Evolutionary conservation across 805 yeast species (phyloP).

Genomic region (Myxozyma neglecta): DNA sequence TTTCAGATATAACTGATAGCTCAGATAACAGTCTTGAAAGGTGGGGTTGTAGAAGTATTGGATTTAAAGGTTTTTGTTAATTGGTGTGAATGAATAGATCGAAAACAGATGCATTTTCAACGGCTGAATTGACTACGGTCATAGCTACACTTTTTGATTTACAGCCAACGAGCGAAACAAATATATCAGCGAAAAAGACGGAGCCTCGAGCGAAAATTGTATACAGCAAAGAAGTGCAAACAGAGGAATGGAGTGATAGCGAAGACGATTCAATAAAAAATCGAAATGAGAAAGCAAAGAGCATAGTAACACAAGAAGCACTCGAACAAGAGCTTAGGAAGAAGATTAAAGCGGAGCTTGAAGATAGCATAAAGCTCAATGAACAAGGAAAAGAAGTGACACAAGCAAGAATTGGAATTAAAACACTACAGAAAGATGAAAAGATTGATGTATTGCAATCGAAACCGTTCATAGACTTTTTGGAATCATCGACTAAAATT

Average conservation of each 20-base stretch:
- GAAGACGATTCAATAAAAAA: neutral
- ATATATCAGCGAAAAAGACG: neutral
- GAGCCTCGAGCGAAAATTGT: constrained; percentile 13
- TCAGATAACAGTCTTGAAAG: neutral
- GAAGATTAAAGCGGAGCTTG: constrained; percentile 19
- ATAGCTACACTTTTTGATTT: constrained; percentile 10
- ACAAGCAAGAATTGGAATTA: neutral
- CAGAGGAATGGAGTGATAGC: constrained; percentile 18
- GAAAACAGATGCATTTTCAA: neutral
- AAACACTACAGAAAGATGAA: neutral
- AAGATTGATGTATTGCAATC: constrained; percentile 4
- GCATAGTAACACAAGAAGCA: neutral
- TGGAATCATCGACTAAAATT: constrained; percentile 35
- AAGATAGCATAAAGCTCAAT: neutral
- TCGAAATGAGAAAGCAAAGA: neutral
- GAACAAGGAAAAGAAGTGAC: neutral
- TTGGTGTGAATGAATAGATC: neutral
- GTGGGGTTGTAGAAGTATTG: neutral
- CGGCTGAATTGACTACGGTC: neutral
- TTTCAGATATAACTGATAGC: neutral
- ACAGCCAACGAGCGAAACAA: neutral
- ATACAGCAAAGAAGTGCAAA: constrained; percentile 39
- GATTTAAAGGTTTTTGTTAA: neutral
- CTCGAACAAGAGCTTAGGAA: constrained; percentile 3
- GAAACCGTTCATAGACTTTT: constrained; percentile 1